These are phyloP conservation scores for Neodidymelliopsis sp. DNA, from an alignment of 2,329 filamentous ascomycete genomes.

Conservation along the genomic window DNA sequence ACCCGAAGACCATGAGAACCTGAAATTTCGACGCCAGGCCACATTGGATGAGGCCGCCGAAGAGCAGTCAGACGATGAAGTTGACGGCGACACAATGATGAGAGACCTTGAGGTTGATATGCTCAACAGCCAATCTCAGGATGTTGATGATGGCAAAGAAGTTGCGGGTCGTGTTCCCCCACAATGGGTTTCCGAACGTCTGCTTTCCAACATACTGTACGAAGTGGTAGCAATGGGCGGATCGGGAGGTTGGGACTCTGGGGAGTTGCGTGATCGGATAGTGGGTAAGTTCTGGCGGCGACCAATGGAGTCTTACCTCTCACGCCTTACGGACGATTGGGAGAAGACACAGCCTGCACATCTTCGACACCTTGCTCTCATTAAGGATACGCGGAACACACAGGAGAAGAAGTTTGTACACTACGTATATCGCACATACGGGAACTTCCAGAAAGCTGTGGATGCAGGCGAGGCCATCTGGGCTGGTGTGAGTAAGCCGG, in stretches of 20 bases:
- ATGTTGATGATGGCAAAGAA: slow-evolving; percentile 26
- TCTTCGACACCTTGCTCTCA: slow-evolving; percentile 63
- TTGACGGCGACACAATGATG: slow-evolving; percentile 40
- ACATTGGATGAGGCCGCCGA: slow-evolving; percentile 20
- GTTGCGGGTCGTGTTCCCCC: slow-evolving; percentile 52
- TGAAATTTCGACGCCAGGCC: slow-evolving; percentile 39
- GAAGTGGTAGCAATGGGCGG: slow-evolving; percentile 58
- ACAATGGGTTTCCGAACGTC: slow-evolving; percentile 63
- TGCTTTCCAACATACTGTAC: slow-evolving; percentile 61
- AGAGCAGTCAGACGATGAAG: slow-evolving; percentile 40
- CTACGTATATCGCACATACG: slow-evolving; percentile 63
- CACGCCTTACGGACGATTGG: slow-evolving; percentile 63
- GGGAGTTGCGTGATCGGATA: slow-evolving; percentile 46
- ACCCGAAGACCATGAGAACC: slow-evolving; percentile 44
- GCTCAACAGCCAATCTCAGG: slow-evolving; percentile 28
- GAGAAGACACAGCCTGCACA: slow-evolving; percentile 65
- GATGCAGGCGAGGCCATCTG: slow-evolving; percentile 58
- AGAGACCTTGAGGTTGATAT: slow-evolving; percentile 44
- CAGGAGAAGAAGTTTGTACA: slow-evolving; percentile 54
- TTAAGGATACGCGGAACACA: slow-evolving; percentile 61
- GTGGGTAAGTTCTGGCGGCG: slow-evolving; percentile 63
- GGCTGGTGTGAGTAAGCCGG: slow-evolving; percentile 58
- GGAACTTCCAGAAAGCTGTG: slow-evolving; percentile 62
- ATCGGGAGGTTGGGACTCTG: slow-evolving; percentile 58
- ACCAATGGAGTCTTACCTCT: slow-evolving; percentile 61